phyloP scores from a whole-genome alignment of 2,329 filamentous ascomycete species.

The Incumbomyces delicatus region DNA sequence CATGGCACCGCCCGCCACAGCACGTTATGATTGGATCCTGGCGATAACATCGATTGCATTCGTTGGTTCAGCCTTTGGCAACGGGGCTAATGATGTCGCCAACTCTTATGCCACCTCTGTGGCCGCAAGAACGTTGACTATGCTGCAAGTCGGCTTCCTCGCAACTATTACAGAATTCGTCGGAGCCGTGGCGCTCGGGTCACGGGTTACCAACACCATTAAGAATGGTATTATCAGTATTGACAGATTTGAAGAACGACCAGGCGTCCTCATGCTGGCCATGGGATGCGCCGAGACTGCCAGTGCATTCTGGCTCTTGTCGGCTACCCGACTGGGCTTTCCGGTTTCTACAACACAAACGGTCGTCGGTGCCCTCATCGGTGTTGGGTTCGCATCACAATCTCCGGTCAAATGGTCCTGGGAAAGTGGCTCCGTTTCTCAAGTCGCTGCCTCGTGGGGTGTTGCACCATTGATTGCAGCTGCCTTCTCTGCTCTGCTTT shows the following conservation, averaged over 20 bases:
- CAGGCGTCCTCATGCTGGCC: constrained; percentile 30
- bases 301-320: constrained; percentile 29
- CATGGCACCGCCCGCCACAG: constrained; percentile 8
- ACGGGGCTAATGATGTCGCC: constrained; percentile 42
- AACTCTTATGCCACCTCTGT: constrained; percentile 47
- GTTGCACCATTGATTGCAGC: constrained; percentile 42
- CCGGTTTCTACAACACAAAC: constrained; percentile 36
- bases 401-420: constrained; percentile 33
- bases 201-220: constrained; percentile 36
- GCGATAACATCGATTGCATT: constrained; percentile 32
- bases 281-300: constrained; percentile 31
- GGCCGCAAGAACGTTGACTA: constrained; percentile 42
- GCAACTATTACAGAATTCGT: constrained; percentile 42
- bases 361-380: constrained; percentile 30
- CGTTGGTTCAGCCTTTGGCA: constrained; percentile 28
- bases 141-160: constrained; percentile 43
- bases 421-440: constrained; percentile 36
- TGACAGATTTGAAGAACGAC: constrained; percentile 27
- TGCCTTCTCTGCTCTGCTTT: constrained; percentile 41
- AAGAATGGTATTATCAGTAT: constrained; percentile 36
- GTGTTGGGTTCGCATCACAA: constrained; percentile 26
- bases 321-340: constrained; percentile 28
- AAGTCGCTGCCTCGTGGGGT: constrained; percentile 39
- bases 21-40: constrained; percentile 32
- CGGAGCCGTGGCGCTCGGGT: constrained; percentile 40